Evolutionary conservation across 2,329 filamentous ascomycete species (phyloP).

Genomic region (Aspergillus sp.): DNA sequence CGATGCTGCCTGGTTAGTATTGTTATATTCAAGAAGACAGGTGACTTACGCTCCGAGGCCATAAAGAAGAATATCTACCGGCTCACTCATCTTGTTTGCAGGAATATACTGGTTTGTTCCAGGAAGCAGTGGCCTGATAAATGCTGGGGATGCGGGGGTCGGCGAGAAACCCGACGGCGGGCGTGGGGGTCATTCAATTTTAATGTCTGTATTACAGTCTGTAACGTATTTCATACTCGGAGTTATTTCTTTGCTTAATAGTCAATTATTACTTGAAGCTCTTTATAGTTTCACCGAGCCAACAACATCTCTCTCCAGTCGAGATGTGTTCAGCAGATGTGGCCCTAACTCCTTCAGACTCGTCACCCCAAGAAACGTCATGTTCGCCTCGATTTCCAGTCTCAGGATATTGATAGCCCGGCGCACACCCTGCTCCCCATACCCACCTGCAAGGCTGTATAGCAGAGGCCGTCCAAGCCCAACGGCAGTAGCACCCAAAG

Average conservation of each 20-base stretch:
- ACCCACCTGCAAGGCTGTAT: too few relatives aligned
- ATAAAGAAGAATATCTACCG: conserved; percentile 50
- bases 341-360: neutral
- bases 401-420: too few relatives aligned
- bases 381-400: neutral
- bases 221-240: too few relatives aligned
- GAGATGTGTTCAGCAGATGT: neutral
- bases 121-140: neutral
- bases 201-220: too few relatives aligned
- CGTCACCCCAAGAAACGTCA: neutral
- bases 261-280: neutral
- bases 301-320: neutral
- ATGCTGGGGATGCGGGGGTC: too few relatives aligned
- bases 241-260: neutral
- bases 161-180: too few relatives aligned
- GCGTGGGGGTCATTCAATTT: neutral
- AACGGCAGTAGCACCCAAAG: too few relatives aligned
- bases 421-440: too few relatives aligned
- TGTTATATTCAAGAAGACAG: too few relatives aligned
- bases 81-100: neutral
- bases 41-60: conserved; percentile 56
- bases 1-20: conserved; percentile 43
- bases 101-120: neutral
- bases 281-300: neutral
- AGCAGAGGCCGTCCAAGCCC: too few relatives aligned